Percentiles rank a stretch among this genome's conserved stretches.
Evolutionary conservation across 2,329 filamentous ascomycete genomes (phyloP).

Genomic region (Colletotrichum sp.): DNA sequence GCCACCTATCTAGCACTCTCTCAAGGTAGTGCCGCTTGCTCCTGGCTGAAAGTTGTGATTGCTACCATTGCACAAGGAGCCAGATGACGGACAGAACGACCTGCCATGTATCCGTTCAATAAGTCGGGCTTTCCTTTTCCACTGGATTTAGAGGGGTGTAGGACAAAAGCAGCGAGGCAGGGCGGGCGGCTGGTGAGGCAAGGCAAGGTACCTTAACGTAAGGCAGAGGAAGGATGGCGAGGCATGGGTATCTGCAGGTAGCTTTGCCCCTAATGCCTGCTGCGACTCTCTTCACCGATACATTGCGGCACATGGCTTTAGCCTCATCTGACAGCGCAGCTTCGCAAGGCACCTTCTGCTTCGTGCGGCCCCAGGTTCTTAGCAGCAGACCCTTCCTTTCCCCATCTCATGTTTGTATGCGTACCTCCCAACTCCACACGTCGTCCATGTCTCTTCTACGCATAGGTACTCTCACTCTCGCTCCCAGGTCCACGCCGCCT

Average conservation of each 20-base stretch:
- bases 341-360: neutral
- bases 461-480: neutral
- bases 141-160: neutral
- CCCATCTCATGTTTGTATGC: neutral
- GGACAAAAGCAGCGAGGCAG: neutral
- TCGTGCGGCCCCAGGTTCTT: neutral
- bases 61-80: neutral
- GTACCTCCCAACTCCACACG: neutral
- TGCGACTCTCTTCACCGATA: neutral
- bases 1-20: neutral
- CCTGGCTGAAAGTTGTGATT: neutral
- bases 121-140: neutral
- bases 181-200: neutral
- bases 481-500: neutral
- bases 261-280: neutral
- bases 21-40: neutral
- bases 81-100: neutral
- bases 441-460: neutral
- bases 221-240: neutral
- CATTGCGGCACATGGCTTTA: neutral
- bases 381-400: neutral
- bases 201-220: neutral
- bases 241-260: neutral
- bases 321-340: conserved; percentile 1
- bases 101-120: neutral